Base-by-base conservation (phyloP, 208 protist genomes). In the Crithidia brevicula region DNA sequence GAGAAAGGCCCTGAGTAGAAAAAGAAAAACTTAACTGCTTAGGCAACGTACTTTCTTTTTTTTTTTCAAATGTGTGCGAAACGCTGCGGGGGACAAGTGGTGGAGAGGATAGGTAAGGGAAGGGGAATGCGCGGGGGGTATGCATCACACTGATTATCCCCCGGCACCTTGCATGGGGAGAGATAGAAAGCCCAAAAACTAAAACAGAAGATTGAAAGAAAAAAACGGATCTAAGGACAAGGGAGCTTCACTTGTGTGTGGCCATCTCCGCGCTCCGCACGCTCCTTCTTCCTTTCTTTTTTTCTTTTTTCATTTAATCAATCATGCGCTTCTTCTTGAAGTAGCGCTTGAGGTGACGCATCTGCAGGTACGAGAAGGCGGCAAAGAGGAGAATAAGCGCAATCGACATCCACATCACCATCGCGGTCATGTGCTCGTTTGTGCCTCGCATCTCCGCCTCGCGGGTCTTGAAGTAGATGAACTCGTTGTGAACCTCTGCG, bases 251-350 rank as follows among this genome's bases (percentile, higher is more conserved):
- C n/a, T n/a, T n/a, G n/a, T n/a, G 42, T 13, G n/a, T 64, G 23
- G 23, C 38, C 5, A 1, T 20, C 9, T 20, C 27, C 16, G 13
- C 20, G 34, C n/a, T 9, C 46, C 18, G 27, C 6, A 11, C 54
- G 31, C 33, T 16, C 16, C 33, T 20, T 50, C 53, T 23, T 58
- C 51, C 49, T 61, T 34, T 31, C 31, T 75, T 20, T 56, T 42
- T 7, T 40, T 16, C 31, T 58, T 11, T 27, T 25, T 4, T 34
- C 3, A 10, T 42, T 77, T 84, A 96, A 62, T 96, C 92, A 71
- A 96, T 96, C 75, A 96, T 89, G 52, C 92, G 84, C 79, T 96
- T 96, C 78, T 92, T 94, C 38, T 80, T 74, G 74, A 96, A 95
- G 74, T 92, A 96, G 23, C 61, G 60, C 81, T 94, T 89, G 18